Evolutionary conservation across 2,329 filamentous ascomycete species (phyloP).

Genomic region (Talaromyces piceae): DNA sequence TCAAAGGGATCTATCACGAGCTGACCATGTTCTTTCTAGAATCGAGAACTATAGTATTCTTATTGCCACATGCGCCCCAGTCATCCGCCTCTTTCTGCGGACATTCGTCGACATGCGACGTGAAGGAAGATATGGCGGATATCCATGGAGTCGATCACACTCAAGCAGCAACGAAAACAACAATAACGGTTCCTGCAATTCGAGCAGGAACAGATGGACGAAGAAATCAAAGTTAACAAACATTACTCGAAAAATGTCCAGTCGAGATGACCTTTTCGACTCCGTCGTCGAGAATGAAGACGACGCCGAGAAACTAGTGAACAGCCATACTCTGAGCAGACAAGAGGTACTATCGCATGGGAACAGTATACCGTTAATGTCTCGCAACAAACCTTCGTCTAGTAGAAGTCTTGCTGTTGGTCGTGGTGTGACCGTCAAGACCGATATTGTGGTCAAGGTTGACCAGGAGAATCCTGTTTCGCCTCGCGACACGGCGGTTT

Average conservation of each 20-base stretch:
- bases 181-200: not conserved
- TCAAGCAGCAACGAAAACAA: constrained; percentile 15
- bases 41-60: constrained; percentile 34
- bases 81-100: constrained; percentile 27
- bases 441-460: constrained; percentile 25
- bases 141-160: constrained; percentile 16
- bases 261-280: not conserved
- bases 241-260: not conserved
- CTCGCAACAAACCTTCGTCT: not conserved
- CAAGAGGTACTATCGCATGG: not conserved
- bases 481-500: not conserved
- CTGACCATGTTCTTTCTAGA: constrained; percentile 15
- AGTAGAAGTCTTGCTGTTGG: not conserved
- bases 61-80: constrained; percentile 27
- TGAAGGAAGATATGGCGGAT: constrained; percentile 15
- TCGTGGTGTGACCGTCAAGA: constrained; percentile 21
- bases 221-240: not conserved
- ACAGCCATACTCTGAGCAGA: not conserved
- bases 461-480: constrained; percentile 11
- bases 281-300: not conserved
- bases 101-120: constrained; percentile 21
- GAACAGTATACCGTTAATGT: not conserved
- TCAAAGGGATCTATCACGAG: not conserved
- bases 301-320: not conserved
- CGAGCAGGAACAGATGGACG: not conserved